phyloP scores from a whole-genome alignment of 2,329 filamentous ascomycete genomes.

The Colletotrichum viniferum region DNA sequence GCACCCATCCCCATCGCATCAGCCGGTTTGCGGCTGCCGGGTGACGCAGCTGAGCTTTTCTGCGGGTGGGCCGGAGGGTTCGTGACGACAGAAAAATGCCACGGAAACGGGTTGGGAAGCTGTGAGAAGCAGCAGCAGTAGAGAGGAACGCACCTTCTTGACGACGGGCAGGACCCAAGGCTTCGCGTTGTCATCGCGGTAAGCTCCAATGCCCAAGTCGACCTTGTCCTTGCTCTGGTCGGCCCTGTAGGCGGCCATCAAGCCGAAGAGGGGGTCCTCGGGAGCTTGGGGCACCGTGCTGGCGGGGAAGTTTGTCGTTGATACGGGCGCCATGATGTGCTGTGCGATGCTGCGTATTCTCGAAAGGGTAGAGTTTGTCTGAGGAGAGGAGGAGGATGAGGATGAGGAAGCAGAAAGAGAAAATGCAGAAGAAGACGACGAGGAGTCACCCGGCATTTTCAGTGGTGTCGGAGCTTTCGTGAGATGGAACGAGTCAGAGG shows the following conservation, averaged over 20 bases:
- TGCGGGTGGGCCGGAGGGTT: background rate
- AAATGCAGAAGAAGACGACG: constrained; percentile 39
- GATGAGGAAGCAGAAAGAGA: constrained; percentile 35
- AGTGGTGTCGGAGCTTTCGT: constrained; percentile 20
- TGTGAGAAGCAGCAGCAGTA: background rate
- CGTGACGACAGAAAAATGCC: background rate
- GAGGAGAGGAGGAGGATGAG: constrained; percentile 48
- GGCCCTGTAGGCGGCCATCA: constrained; percentile 86
- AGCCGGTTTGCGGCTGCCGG: background rate
- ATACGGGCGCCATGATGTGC: constrained; percentile 69
- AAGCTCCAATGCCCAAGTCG: constrained; percentile 90
- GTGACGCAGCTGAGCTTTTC: constrained; percentile 12
- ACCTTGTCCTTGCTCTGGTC: constrained; percentile 83
- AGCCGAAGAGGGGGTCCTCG: constrained; percentile 92
- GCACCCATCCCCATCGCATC: background rate
- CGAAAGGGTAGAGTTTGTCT: constrained; percentile 44
- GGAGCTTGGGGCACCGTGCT: constrained; percentile 86
- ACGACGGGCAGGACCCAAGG: constrained; percentile 97
- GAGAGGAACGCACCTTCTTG: constrained; percentile 73
- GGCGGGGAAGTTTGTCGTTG: constrained; percentile 73
- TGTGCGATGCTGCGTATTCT: constrained; percentile 66
- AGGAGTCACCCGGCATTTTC: constrained; percentile 31
- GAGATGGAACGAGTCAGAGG: constrained; percentile 15
- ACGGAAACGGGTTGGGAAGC: background rate
- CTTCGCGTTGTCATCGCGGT: constrained; percentile 93